Conservation (phyloP, 805 yeast species). For the Scheffersomyces lignosus region DNA sequence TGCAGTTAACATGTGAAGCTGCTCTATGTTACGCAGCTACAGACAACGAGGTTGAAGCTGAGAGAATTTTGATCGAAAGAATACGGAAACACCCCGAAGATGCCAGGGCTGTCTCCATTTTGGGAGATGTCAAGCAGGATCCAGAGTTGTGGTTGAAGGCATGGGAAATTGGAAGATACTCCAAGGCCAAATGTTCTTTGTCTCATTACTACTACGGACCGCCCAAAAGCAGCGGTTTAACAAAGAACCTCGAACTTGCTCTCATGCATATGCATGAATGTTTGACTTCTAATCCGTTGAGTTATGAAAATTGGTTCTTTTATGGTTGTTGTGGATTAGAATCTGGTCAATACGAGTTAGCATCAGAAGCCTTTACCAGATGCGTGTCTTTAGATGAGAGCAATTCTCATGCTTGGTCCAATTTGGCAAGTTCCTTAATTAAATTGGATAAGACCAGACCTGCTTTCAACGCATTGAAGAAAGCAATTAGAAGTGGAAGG, state of each 20-base stretch:
- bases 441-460: constrained; percentile 64
- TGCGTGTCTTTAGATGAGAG: constrained; percentile 84
- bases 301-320: constrained; percentile 83
- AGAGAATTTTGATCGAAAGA: constrained; percentile 53
- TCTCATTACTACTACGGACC: constrained; percentile 72
- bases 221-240: constrained; percentile 52
- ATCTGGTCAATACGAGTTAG: constrained; percentile 63
- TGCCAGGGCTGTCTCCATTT: constrained; percentile 77
- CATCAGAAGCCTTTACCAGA: constrained; percentile 89
- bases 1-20: constrained; percentile 74
- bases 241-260: constrained; percentile 52
- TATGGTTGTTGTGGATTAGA: constrained; percentile 91
- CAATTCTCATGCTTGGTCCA: constrained; percentile 86
- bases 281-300: constrained; percentile 68
- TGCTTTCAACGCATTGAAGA: constrained; percentile 81
- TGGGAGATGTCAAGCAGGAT: constrained; percentile 82
- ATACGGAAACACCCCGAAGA: constrained; percentile 62
- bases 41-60: constrained; percentile 71
- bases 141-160: constrained; percentile 79
- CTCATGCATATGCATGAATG: constrained; percentile 74
- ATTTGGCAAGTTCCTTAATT: constrained; percentile 78
- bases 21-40: constrained; percentile 89
- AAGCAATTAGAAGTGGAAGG: constrained; percentile 70
- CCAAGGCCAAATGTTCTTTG: constrained; percentile 82
- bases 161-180: constrained; percentile 82